Percentiles rank a stretch among this genome's conserved stretches.
Evolutionary conservation across 768 basidiomycete genomes (phyloP).

Genomic region (Plicaturopsis crispa): DNA sequence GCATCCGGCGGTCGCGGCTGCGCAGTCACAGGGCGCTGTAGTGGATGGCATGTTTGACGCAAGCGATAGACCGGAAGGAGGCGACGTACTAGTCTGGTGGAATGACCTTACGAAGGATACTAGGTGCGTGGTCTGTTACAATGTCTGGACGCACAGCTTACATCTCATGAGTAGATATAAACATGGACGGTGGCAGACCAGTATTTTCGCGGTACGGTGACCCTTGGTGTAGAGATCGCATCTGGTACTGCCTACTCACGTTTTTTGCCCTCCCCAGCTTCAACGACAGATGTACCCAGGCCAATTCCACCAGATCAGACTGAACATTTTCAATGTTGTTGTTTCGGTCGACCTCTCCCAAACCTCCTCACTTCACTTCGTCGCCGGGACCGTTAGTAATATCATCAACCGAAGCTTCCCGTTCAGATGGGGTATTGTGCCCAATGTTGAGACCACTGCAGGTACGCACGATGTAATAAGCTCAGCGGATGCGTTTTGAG

Average conservation of each 20-base stretch:
- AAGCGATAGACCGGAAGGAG: constrained; percentile 78
- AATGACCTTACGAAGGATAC: constrained; percentile 87
- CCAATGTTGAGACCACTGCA: constrained; percentile 53
- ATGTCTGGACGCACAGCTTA: too few species aligned
- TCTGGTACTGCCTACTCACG: too few species aligned
- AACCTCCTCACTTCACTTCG: constrained; percentile 47
- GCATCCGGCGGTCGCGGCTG: constrained; percentile 46
- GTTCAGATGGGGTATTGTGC: constrained; percentile 83
- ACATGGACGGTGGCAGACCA: too few species aligned
- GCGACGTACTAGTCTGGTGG: constrained; percentile 72
- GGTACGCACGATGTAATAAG: constrained; percentile 17
- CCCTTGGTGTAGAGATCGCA: not conserved
- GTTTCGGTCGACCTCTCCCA: constrained; percentile 76
- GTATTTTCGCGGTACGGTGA: constrained; percentile 36
- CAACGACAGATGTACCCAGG: constrained; percentile 77
- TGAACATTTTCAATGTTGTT: constrained; percentile 81
- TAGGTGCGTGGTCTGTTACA: constrained; percentile 37
- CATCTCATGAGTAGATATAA: too few species aligned
- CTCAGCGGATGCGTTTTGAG: constrained; percentile 5
- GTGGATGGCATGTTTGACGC: constrained; percentile 84
- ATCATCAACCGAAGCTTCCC: constrained; percentile 72
- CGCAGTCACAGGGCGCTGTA: constrained; percentile 40
- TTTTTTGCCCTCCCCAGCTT: constrained; percentile 46
- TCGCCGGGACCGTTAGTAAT: constrained; percentile 54
- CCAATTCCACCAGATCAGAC: constrained; percentile 62